Base-by-base conservation (phyloP, 805 yeast genomes). In the Torulaspora franciscae region DNA sequence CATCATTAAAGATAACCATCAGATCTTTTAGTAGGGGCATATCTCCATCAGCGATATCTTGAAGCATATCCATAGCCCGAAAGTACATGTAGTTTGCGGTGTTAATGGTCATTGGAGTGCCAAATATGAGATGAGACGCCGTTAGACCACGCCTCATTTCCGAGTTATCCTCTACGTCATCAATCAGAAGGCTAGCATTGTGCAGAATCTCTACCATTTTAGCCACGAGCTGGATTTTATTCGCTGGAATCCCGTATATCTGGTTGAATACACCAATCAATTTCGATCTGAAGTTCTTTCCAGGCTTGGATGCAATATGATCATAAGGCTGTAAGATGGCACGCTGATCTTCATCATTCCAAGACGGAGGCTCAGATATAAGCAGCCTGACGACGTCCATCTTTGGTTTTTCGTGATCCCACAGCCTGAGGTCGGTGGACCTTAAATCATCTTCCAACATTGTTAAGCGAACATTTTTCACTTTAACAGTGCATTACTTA, bases 111-210 rank as follows among this genome's bases (percentile, higher is more conserved):
- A 79, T 77, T 0, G 96, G 88, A 0, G 74, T 63, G 0, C 98
- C 98, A 61, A 68, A 90, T 13, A 83, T 72, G 40, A 76, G 64
- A 62, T 90, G 96, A 0, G 96, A 85, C 4, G 86, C 80, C 1
- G 89, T 88, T 28, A 70, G 64, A 1, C 96, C 96, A 32, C 98
- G 64, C 52, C 98, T 71, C 36, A 79, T 67, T 15, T 65, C 66
- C 0, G 95, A 83, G 32, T 66, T 70, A 61, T 90, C 98, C 59
- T 90, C 98, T 23, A 90, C 84, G 57, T 90, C 98, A 63, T 90
- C 98, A 32, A 90, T 78, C 42, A 84, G 65, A 46, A 84, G 62
- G 8, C 88, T 80, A 0, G 89, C 77, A 4, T 77, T 73, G 61
- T 85, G 93, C 24, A 85, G 64, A 34, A 75, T 73, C 48, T 76